phyloP scores from a whole-genome alignment of 139 green algal genomes.

The Tetraselmis striata region DNA sequence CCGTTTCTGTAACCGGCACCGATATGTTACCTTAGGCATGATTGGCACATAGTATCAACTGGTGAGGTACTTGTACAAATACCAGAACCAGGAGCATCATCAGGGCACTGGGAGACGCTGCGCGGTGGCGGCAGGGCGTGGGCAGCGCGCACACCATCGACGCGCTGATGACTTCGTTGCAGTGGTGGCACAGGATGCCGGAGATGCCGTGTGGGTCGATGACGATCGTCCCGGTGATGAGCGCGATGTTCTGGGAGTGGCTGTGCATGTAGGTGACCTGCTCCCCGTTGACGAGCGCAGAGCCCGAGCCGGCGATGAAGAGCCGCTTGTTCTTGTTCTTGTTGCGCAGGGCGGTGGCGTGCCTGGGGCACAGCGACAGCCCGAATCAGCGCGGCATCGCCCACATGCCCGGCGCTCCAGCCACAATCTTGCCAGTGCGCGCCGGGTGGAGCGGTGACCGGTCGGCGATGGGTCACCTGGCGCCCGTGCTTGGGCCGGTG shows the following conservation, averaged over 20 bases:
- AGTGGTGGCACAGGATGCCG: slow-evolving; percentile 82
- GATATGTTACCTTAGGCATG: too few species aligned
- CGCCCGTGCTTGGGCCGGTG: too few species aligned
- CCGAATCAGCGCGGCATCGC: slow-evolving; percentile 24
- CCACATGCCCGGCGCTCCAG: slow-evolving; percentile 13
- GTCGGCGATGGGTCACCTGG: too few species aligned
- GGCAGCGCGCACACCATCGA: not conserved
- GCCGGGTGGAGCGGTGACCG: not conserved
- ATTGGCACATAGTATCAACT: too few species aligned
- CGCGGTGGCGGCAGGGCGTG: not conserved
- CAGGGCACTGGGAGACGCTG: too few species aligned
- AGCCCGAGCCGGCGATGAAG: slow-evolving; percentile 46
- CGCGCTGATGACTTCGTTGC: slow-evolving; percentile 46
- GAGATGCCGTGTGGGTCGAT: slow-evolving; percentile 28
- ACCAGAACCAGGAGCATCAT: too few species aligned
- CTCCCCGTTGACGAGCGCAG: slow-evolving; percentile 39
- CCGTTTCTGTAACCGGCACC: too few species aligned
- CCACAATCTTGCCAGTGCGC: slow-evolving; percentile 5
- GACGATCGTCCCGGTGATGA: slow-evolving; percentile 53
- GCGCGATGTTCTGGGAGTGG: slow-evolving; percentile 27
- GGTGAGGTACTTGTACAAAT: too few species aligned
- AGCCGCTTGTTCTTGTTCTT: slow-evolving; percentile 67
- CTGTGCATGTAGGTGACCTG: slow-evolving; percentile 29
- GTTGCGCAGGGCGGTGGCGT: slow-evolving; percentile 28
- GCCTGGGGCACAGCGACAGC: not conserved